Percentiles rank a stretch among this genome's conserved stretches.
phyloP scores from a whole-genome alignment of 164 flowering plant genomes.

The Chimonanthus salicifolius region DNA sequence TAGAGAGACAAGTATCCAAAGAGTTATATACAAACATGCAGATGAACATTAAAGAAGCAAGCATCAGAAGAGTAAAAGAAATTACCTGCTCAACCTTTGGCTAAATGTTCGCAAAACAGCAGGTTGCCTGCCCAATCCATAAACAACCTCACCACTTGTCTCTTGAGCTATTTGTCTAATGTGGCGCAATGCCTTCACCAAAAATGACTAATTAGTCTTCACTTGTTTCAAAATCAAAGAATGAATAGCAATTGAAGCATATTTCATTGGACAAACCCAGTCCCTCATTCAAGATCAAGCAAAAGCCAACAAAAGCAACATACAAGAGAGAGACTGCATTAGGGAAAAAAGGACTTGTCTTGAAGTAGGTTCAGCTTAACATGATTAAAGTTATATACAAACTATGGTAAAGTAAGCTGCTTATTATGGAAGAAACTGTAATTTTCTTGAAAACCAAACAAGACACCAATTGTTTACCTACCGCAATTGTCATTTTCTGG shows the following conservation, averaged over 20 bases:
- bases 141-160: slow-evolving; percentile 79
- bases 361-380: not conserved
- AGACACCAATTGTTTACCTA: slow-evolving; percentile 28
- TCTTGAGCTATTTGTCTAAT: slow-evolving; percentile 91
- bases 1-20: not conserved
- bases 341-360: not conserved
- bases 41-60: not conserved
- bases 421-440: not conserved
- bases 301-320: not conserved
- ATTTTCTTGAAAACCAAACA: not conserved
- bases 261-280: not conserved
- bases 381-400: too few species aligned
- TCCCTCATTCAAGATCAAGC: not conserved
- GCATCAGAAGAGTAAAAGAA: not conserved
- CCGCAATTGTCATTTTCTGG: slow-evolving; percentile 88
- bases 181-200: slow-evolving; percentile 69
- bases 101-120: slow-evolving; percentile 90
- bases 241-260: not conserved
- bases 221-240: not conserved
- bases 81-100: slow-evolving; percentile 86
- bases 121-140: slow-evolving; percentile 90
- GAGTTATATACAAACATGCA: not conserved
- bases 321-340: not conserved
- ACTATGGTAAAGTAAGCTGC: not conserved
- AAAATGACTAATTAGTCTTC: slow-evolving; percentile 3